Conservation (phyloP, 805 yeast genomes). For the Millerozyma acaciae region DNA sequence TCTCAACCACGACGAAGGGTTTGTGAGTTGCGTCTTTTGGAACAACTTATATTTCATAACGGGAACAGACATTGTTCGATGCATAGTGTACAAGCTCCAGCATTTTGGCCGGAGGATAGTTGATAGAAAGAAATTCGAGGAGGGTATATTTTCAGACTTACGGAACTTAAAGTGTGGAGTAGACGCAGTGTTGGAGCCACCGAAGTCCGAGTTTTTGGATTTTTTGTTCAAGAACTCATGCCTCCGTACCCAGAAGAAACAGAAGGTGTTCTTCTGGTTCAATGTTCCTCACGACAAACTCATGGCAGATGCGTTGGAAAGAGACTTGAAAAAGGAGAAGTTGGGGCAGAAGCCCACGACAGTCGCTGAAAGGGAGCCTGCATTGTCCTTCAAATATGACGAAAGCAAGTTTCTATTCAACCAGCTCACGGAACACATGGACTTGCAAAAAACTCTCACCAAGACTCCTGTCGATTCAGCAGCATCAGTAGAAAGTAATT, state of each 20-base stretch:
- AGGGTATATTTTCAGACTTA: slow-evolving; percentile 89
- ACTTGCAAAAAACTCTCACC: slow-evolving; percentile 7
- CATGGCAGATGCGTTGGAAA: slow-evolving; percentile 88
- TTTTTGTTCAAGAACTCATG: slow-evolving; percentile 84
- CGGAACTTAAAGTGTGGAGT: slow-evolving; percentile 81
- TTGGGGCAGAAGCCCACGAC: slow-evolving; percentile 66
- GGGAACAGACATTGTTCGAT: slow-evolving; percentile 93
- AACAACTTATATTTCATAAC: slow-evolving; percentile 84
- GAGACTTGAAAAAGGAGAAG: slow-evolving; percentile 81
- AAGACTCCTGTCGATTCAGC: slow-evolving; percentile 5
- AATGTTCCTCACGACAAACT: slow-evolving; percentile 90
- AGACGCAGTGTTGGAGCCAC: slow-evolving; percentile 84
- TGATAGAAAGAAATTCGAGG: slow-evolving; percentile 93
- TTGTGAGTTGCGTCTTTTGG: slow-evolving; percentile 92
- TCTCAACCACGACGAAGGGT: slow-evolving; percentile 83
- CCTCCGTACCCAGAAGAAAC: slow-evolving; percentile 91
- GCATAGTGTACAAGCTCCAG: slow-evolving; percentile 81
- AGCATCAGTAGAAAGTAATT: slow-evolving; percentile 5
- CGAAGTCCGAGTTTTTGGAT: slow-evolving; percentile 78
- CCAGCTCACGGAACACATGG: slow-evolving; percentile 46
- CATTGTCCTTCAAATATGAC: slow-evolving; percentile 70
- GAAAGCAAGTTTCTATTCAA: slow-evolving; percentile 46
- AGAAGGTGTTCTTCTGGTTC: slow-evolving; percentile 95
- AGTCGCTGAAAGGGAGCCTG: slow-evolving; percentile 69
- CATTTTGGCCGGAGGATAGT: slow-evolving; percentile 82